Conservation (phyloP, 495 filamentous ascomycete genomes). For the Sordaria brevicollis region DNA sequence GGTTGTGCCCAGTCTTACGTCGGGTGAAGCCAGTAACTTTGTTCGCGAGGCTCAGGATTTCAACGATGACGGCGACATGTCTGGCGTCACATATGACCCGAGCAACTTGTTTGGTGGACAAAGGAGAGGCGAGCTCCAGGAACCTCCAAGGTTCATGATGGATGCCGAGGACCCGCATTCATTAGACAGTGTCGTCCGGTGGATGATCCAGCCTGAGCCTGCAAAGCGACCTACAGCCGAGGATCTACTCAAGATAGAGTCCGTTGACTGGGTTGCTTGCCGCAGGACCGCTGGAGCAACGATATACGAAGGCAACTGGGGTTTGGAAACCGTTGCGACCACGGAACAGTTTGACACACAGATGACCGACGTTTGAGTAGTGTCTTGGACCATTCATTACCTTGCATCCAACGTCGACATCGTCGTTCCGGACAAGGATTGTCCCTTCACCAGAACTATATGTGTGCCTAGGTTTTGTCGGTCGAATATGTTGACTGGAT, state of each 20-base stretch:
- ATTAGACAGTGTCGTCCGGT: slow-evolving; percentile 72
- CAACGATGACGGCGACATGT: slow-evolving; percentile 13
- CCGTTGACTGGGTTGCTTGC: slow-evolving; percentile 63
- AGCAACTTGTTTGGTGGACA: slow-evolving; percentile 37
- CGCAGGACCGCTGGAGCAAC: slow-evolving; percentile 77
- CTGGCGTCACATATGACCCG: slow-evolving; percentile 15
- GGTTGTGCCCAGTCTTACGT: slow-evolving; percentile 74
- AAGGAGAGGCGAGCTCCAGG: slow-evolving; percentile 54
- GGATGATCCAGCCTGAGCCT: slow-evolving; percentile 77
- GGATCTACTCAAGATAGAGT: slow-evolving; percentile 56
- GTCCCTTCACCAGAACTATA: slow-evolving; percentile 16
- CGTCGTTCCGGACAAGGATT: slow-evolving; percentile 26
- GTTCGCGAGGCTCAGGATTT: slow-evolving; percentile 51
- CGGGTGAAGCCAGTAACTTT: slow-evolving; percentile 58
- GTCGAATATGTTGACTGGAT: slow-evolving; percentile 21
- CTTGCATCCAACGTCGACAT: slow-evolving; percentile 16
- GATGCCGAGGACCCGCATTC: slow-evolving; percentile 56
- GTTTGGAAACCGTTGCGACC: slow-evolving; percentile 39
- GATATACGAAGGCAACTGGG: slow-evolving; percentile 92
- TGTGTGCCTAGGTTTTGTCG: slow-evolving; percentile 19
- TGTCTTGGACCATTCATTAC: slow-evolving; percentile 10
- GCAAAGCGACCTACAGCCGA: slow-evolving; percentile 61
- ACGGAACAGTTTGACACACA: slow-evolving; percentile 29
- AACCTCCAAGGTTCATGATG: slow-evolving; percentile 80
- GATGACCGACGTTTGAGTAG: slow-evolving; percentile 37